phyloP scores from a whole-genome alignment of 2,329 filamentous ascomycete species.

The Leptosphaerulina australis region DNA sequence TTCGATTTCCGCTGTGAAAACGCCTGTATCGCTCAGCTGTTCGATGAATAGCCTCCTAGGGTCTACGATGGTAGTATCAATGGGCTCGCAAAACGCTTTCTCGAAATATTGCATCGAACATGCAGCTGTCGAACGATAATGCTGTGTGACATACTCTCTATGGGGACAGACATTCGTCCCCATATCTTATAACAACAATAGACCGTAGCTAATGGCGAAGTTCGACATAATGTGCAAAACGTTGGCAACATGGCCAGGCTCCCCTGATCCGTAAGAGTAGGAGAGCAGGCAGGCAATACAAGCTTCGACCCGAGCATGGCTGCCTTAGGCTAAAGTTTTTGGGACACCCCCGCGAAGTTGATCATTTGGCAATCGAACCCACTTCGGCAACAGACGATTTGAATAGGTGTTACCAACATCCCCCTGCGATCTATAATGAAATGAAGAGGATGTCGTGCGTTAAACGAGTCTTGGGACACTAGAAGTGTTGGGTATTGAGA shows the following conservation, averaged over 20 bases:
- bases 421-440: not conserved
- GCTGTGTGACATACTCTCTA: too few species aligned
- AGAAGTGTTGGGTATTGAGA: slow-evolving; percentile 19
- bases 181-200: too few species aligned
- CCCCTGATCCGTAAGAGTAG: too few species aligned
- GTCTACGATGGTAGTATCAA: not conserved
- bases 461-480: slow-evolving; percentile 13
- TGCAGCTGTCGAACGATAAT: not conserved
- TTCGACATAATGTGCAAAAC: too few species aligned
- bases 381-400: not conserved
- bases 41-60: not conserved
- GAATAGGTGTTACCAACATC: not conserved
- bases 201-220: too few species aligned
- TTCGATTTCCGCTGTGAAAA: too few species aligned
- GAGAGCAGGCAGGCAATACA: too few species aligned
- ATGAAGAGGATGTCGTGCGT: not conserved
- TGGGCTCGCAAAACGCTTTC: not conserved
- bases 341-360: not conserved
- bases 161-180: too few species aligned
- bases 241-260: too few species aligned
- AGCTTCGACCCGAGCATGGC: too few species aligned
- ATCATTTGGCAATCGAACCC: not conserved
- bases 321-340: too few species aligned
- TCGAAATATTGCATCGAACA: not conserved
- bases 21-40: not conserved